Percentiles rank a stretch among this genome's conserved stretches.
These are phyloP conservation scores for Cercis canadensis DNA, from an alignment of 306 rosid species.

Conservation along the genomic window DNA sequence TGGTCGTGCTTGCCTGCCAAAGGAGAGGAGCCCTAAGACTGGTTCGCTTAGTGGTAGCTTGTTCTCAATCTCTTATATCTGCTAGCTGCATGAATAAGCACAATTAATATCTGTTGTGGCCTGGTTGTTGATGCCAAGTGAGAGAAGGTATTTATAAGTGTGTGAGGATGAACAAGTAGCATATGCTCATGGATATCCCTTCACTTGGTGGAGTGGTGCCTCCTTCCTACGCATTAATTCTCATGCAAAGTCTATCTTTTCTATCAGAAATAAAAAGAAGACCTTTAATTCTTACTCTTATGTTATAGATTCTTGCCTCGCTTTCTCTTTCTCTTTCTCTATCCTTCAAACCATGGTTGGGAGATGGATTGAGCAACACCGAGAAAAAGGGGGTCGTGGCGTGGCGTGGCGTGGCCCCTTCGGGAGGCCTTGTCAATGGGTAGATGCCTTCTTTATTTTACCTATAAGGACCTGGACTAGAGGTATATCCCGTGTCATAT, in stretches of 20 bases:
- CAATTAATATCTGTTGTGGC: neutral
- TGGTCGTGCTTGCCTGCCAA: slow-evolving; percentile 47
- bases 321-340: slow-evolving; percentile 33
- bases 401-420: too few relatives aligned
- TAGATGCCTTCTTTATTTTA: slow-evolving; percentile 44
- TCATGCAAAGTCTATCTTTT: slow-evolving; percentile 10
- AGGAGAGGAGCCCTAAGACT: slow-evolving; percentile 56
- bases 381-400: neutral
- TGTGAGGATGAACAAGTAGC: too few relatives aligned
- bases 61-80: too few relatives aligned
- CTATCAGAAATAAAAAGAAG: neutral
- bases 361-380: neutral
- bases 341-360: neutral
- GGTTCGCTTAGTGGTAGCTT: slow-evolving; percentile 31
- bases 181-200: too few relatives aligned
- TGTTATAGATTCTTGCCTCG: slow-evolving; percentile 23
- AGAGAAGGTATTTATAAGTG: neutral
- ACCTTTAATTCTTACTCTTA: slow-evolving; percentile 23
- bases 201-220: too few relatives aligned
- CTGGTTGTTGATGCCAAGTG: neutral
- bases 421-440: neutral
- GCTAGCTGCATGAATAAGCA: neutral
- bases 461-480: slow-evolving; percentile 2
- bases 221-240: too few relatives aligned
- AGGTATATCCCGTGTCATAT: slow-evolving; percentile 63